Evolutionary conservation across 2,329 filamentous ascomycete genomes (phyloP).

Genomic region (Cladosporium oxysporum): DNA sequence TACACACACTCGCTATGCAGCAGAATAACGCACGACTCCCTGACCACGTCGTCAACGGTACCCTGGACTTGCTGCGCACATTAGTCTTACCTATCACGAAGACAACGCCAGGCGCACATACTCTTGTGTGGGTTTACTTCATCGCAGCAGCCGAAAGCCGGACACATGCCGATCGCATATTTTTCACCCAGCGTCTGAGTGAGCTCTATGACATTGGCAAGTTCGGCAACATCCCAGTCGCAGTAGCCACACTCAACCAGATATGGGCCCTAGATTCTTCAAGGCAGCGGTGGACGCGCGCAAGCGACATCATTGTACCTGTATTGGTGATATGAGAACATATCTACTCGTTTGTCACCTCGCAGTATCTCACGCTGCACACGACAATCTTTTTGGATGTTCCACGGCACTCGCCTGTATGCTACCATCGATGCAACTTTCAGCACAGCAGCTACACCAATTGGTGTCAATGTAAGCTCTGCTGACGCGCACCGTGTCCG

Average conservation of each 20-base stretch:
- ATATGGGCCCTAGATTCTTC: slow-evolving; percentile 37
- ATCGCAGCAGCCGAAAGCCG: slow-evolving; percentile 44
- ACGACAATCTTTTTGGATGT: slow-evolving; percentile 34
- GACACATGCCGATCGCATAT: slow-evolving; percentile 39
- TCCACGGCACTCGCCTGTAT: slow-evolving; percentile 34
- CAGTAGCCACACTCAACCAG: slow-evolving; percentile 36
- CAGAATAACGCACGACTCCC: slow-evolving; percentile 1
- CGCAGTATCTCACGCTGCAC: slow-evolving; percentile 35
- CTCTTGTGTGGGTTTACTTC: slow-evolving; percentile 47
- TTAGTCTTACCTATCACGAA: slow-evolving; percentile 35
- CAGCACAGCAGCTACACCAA: slow-evolving; percentile 26
- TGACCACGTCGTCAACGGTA: not conserved
- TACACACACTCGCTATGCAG: not conserved
- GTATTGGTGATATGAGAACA: slow-evolving; percentile 20
- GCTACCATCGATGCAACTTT: slow-evolving; percentile 30
- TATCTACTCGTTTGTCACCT: slow-evolving; percentile 25
- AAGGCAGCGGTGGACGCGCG: slow-evolving; percentile 15
- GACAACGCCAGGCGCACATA: slow-evolving; percentile 39
- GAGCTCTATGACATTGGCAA: slow-evolving; percentile 37
- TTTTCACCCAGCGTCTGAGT: slow-evolving; percentile 38
- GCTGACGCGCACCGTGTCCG: not conserved
- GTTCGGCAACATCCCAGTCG: slow-evolving; percentile 44
- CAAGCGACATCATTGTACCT: slow-evolving; percentile 11
- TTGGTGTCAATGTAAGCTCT: slow-evolving; percentile 10
- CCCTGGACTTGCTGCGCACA: slow-evolving; percentile 37